Percentiles rank a stretch among this genome's conserved stretches.
Conservation (phyloP, 257 asterid species). For the Solanum chmielewskii region DNA sequence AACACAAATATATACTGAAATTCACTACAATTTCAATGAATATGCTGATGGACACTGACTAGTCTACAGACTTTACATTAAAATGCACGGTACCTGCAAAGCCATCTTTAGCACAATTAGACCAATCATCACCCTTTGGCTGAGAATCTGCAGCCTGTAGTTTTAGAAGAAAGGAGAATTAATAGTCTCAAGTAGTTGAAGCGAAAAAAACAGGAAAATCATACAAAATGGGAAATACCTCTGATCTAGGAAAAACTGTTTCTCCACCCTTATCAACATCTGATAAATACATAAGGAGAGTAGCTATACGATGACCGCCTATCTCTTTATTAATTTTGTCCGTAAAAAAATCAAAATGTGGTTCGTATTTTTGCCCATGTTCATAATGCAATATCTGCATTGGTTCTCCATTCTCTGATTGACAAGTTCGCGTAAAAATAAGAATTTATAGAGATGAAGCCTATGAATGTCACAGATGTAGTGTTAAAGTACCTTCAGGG, state of each 20-base stretch:
- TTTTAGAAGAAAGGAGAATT: background rate
- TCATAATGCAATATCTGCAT: conserved; percentile 78
- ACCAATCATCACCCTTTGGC: conserved; percentile 60
- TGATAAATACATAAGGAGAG: conserved; percentile 86
- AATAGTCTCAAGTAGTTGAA: background rate
- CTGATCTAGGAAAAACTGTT: conserved; percentile 71
- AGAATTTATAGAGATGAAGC: background rate
- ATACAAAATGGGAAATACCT: conserved; percentile 14
- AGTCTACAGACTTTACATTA: background rate
- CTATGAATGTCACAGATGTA: background rate
- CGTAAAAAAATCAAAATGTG: conserved; percentile 70
- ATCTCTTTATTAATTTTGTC: conserved; percentile 61
- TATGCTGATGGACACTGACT: background rate
- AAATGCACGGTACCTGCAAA: conserved; percentile 42
- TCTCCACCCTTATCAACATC: conserved; percentile 74
- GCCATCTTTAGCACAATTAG: conserved; percentile 82
- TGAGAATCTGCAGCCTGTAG: conserved; percentile 42
- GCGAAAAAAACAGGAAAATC: background rate
- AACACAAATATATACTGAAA: background rate
- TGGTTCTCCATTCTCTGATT: conserved; percentile 72
- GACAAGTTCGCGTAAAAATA: background rate
- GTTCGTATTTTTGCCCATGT: conserved; percentile 83
- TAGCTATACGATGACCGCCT: conserved; percentile 87
- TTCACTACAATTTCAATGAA: background rate
- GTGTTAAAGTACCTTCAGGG: conserved; percentile 47